Evolutionary conservation across 768 basidiomycete species (phyloP).

Genomic region (Rhizopogon vulgaris): DNA sequence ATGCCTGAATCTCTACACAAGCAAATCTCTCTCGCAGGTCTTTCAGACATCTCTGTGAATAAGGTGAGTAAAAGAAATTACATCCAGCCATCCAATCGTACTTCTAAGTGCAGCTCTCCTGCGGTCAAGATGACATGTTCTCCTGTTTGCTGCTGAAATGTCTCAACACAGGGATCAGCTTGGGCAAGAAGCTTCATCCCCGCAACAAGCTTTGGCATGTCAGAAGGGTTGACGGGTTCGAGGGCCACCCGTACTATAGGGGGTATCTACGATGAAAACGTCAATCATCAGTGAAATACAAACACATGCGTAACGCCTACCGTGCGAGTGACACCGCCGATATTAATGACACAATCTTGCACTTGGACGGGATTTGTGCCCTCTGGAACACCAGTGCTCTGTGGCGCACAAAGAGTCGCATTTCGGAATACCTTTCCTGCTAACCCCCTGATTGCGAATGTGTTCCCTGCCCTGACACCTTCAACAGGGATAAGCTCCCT

Average conservation of each 20-base stretch:
- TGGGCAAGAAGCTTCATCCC: conserved; percentile 89
- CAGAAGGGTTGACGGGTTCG: conserved; percentile 75
- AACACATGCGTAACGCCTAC: background rate
- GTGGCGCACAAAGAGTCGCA: conserved; percentile 80
- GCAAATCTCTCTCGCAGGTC: conserved; percentile 96
- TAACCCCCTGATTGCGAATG: conserved; percentile 87
- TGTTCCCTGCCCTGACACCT: conserved; percentile 83
- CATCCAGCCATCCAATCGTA: conserved; percentile 24
- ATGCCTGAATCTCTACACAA: conserved; percentile 85
- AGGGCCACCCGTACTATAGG: conserved; percentile 95
- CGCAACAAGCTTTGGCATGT: conserved; percentile 83
- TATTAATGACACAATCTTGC: conserved; percentile 63
- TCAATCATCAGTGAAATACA: background rate
- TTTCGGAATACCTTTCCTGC: conserved; percentile 88
- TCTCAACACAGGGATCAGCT: conserved; percentile 95
- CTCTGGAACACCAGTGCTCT: conserved; percentile 34
- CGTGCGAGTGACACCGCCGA: conserved; percentile 59
- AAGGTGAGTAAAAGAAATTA: background rate
- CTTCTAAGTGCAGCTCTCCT: conserved; percentile 94
- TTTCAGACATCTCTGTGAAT: conserved; percentile 79
- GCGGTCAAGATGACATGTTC: conserved; percentile 96
- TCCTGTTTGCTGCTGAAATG: conserved; percentile 94
- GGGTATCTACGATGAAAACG: conserved; percentile 43
- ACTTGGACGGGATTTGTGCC: conserved; percentile 26
- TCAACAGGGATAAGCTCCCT: conserved; percentile 83